Evolutionary conservation across 495 filamentous ascomycete genomes (phyloP).

Genomic region (Tetracladium setigerum): DNA sequence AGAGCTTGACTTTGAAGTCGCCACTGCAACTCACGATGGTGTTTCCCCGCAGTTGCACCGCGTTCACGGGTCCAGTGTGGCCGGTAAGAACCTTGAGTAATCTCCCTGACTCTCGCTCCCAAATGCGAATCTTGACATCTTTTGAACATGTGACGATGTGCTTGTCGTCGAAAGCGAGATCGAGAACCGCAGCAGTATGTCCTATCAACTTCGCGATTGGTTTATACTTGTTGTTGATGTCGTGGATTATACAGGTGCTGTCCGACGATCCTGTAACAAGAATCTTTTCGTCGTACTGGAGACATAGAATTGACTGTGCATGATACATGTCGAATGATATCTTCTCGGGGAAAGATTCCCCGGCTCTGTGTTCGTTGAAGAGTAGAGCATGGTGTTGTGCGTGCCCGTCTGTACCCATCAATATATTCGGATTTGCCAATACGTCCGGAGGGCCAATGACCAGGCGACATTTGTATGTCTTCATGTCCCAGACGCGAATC

Average conservation of each 20-base stretch:
- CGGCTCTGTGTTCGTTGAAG: conserved; percentile 29
- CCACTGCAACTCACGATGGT: conserved; percentile 86
- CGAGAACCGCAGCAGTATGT: conserved; percentile 83
- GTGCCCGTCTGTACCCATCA: conserved; percentile 34
- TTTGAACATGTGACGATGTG: conserved; percentile 96
- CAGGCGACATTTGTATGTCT: conserved; percentile 71
- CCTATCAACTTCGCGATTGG: conserved; percentile 67
- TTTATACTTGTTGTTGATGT: conserved; percentile 64
- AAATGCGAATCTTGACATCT: conserved; percentile 84
- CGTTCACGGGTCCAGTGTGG: conserved; percentile 88
- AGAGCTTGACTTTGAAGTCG: conserved; percentile 86
- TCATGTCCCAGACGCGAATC: conserved; percentile 91
- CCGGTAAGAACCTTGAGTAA: conserved; percentile 70
- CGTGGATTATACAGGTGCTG: conserved; percentile 85
- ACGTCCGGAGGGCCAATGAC: conserved; percentile 60
- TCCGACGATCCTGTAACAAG: conserved; percentile 95
- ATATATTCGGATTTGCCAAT: conserved; percentile 32
- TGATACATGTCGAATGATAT: conserved; percentile 53
- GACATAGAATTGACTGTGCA: conserved; percentile 84
- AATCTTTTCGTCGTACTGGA: conserved; percentile 87
- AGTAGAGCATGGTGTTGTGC: conserved; percentile 39
- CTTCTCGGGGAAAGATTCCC: conserved; percentile 35
- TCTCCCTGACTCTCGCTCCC: conserved; percentile 73
- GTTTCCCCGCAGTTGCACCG: conserved; percentile 87
- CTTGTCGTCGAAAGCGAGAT: conserved; percentile 83